Evolutionary conservation across 495 filamentous ascomycete species (phyloP).

Genomic region (Penicillium verhagenii): DNA sequence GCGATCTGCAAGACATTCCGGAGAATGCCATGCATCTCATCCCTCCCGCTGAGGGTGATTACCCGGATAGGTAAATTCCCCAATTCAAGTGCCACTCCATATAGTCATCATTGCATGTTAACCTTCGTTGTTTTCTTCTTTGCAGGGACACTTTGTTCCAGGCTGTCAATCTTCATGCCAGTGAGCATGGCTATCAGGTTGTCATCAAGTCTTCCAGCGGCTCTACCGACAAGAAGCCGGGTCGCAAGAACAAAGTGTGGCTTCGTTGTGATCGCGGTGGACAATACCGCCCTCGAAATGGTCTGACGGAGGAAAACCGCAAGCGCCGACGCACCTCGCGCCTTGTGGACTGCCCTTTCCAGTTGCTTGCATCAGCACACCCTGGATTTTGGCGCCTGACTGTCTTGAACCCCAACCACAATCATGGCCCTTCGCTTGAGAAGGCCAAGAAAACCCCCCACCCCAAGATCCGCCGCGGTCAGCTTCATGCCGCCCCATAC

Average conservation of each 20-base stretch:
- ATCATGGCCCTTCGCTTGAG: conserved; percentile 46
- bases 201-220: conserved; percentile 50
- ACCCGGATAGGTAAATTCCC: conserved; percentile 44
- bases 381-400: conserved; percentile 47
- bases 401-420: conserved; percentile 45
- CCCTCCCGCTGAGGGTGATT: conserved; percentile 44
- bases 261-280: conserved; percentile 51
- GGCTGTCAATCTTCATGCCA: conserved; percentile 46
- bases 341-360: conserved; percentile 49
- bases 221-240: conserved; percentile 48
- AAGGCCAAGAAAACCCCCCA: conserved; percentile 41
- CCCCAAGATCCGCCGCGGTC: conserved; percentile 47
- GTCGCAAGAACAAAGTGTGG: conserved; percentile 49
- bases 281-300: conserved; percentile 50
- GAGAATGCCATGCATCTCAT: conserved; percentile 45
- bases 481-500: conserved; percentile 53
- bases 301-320: conserved; percentile 48
- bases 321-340: conserved; percentile 48
- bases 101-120: neutral
- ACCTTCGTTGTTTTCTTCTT: neutral
- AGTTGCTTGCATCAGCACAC: conserved; percentile 45
- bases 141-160: conserved; percentile 37
- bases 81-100: neutral
- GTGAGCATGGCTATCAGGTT: conserved; percentile 47
- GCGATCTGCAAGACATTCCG: conserved; percentile 50